These are phyloP conservation scores for Quercus agrifolia DNA, from an alignment of 306 rosid genomes.

Conservation along the genomic window DNA sequence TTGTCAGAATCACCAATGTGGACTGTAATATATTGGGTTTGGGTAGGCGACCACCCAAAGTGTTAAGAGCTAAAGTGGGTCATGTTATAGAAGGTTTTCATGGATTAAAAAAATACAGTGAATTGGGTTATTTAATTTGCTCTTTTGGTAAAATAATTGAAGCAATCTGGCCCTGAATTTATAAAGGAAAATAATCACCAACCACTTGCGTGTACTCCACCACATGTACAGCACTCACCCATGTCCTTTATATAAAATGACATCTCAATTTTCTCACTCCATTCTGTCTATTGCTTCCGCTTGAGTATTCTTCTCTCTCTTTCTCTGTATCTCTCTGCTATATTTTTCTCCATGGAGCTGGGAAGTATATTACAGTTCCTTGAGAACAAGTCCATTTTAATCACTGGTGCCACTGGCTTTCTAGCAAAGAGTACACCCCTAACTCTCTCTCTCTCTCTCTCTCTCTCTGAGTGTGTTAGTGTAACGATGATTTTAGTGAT, in stretches of 20 bases:
- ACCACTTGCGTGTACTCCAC: slow-evolving; percentile 15
- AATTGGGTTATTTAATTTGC: neutral
- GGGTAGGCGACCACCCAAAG: neutral
- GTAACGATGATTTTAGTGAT: neutral
- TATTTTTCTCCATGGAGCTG: slow-evolving; percentile 50
- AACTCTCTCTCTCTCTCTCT: neutral
- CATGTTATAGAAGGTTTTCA: neutral
- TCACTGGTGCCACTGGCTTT: slow-evolving; percentile 72
- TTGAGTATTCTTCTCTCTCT: neutral
- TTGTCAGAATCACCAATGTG: neutral
- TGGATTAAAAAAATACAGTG: neutral
- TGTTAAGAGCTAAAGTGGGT: neutral
- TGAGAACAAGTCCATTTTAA: slow-evolving; percentile 50
- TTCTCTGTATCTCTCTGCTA: neutral
- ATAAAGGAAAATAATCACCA: neutral
- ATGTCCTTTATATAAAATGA: slow-evolving; percentile 9
- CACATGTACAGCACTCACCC: slow-evolving; percentile 7
- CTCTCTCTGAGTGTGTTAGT: neutral
- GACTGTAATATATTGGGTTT: neutral
- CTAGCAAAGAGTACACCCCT: slow-evolving; percentile 53
- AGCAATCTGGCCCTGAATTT: neutral
- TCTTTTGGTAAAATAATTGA: neutral
- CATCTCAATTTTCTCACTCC: neutral
- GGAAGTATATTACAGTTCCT: slow-evolving; percentile 55
- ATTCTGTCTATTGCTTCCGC: neutral